phyloP scores from a whole-genome alignment of 768 basidiomycete genomes.

The Calocybe gangraenosa region DNA sequence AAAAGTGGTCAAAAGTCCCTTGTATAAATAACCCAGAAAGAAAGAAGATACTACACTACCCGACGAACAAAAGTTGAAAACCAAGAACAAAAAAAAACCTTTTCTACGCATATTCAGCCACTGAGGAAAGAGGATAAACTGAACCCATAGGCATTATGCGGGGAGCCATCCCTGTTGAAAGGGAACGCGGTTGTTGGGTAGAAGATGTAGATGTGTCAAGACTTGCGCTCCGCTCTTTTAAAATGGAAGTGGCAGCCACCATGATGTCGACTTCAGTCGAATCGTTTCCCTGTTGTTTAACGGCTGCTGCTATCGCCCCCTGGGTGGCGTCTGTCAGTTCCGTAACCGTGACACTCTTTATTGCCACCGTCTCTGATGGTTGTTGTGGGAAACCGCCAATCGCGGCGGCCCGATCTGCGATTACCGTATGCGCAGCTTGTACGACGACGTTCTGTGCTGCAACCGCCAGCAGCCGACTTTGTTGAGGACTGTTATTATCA shows the following conservation, averaged over 20 bases:
- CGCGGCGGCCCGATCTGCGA: slow-evolving; percentile 43
- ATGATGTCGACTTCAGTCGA: slow-evolving; percentile 81
- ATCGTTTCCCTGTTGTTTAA: slow-evolving; percentile 66
- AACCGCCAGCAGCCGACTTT: slow-evolving; percentile 58
- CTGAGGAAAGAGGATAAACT: slow-evolving; percentile 30
- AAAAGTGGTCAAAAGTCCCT: slow-evolving; percentile 24
- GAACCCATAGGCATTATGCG: slow-evolving; percentile 19
- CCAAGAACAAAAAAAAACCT: slow-evolving; percentile 20
- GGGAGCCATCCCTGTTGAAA: slow-evolving; percentile 17
- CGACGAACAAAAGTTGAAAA: slow-evolving; percentile 23
- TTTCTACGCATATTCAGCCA: slow-evolving; percentile 39
- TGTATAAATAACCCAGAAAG: slow-evolving; percentile 21
- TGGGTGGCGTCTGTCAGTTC: slow-evolving; percentile 52
- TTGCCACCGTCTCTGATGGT: slow-evolving; percentile 36
- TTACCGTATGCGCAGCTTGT: slow-evolving; percentile 70
- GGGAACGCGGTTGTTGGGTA: slow-evolving; percentile 17
- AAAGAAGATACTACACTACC: slow-evolving; percentile 18
- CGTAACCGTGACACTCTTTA: slow-evolving; percentile 46
- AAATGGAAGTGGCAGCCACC: slow-evolving; percentile 58
- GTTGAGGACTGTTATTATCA: slow-evolving; percentile 35
- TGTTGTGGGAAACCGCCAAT: slow-evolving; percentile 32
- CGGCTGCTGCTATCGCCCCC: slow-evolving; percentile 76
- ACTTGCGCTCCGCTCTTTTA: slow-evolving; percentile 37
- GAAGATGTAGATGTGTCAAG: slow-evolving; percentile 15
- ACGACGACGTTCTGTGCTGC: slow-evolving; percentile 82